Percentiles rank a stretch among this genome's conserved stretches.
Evolutionary conservation across 2,329 filamentous ascomycete genomes (phyloP).

Genomic region (Ascochyta clinopodiicola): DNA sequence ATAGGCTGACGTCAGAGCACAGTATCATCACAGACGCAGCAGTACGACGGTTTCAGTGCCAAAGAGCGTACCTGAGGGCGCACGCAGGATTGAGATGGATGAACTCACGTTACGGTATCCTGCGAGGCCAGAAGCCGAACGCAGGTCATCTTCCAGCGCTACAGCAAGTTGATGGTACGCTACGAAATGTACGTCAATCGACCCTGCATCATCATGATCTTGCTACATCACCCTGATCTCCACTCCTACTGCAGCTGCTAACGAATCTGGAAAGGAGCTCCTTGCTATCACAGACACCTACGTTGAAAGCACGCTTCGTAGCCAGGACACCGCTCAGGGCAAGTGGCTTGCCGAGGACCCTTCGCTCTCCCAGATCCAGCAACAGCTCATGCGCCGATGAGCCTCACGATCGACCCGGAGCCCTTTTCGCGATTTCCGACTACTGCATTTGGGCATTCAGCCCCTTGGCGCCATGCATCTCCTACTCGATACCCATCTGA

Average conservation of each 20-base stretch:
- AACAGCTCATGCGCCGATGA: conserved; percentile 44
- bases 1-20: conserved; percentile 29
- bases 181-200: conserved; percentile 55
- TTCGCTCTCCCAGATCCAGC: conserved; percentile 58
- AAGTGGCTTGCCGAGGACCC: conserved; percentile 70
- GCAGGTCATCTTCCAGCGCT: conserved; percentile 57
- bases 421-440: conserved; percentile 7
- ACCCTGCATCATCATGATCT: background rate
- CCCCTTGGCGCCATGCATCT: conserved; percentile 16
- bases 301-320: conserved; percentile 62
- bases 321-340: conserved; percentile 61
- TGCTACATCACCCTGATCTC: background rate
- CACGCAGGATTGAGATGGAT: conserved; percentile 66
- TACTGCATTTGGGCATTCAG: conserved; percentile 17
- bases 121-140: conserved; percentile 59
- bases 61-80: conserved; percentile 66
- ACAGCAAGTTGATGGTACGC: conserved; percentile 55
- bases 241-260: conserved; percentile 9
- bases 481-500: conserved; percentile 29
- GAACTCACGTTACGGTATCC: conserved; percentile 58
- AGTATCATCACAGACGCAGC: conserved; percentile 68
- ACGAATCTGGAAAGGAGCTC: conserved; percentile 57
- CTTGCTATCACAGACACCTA: conserved; percentile 63
- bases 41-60: conserved; percentile 66
- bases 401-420: conserved; percentile 5